Percentiles rank a stretch among this genome's conserved stretches.
Conservation (phyloP, 495 filamentous ascomycete genomes). For the Penicillium dipodomyicola region DNA sequence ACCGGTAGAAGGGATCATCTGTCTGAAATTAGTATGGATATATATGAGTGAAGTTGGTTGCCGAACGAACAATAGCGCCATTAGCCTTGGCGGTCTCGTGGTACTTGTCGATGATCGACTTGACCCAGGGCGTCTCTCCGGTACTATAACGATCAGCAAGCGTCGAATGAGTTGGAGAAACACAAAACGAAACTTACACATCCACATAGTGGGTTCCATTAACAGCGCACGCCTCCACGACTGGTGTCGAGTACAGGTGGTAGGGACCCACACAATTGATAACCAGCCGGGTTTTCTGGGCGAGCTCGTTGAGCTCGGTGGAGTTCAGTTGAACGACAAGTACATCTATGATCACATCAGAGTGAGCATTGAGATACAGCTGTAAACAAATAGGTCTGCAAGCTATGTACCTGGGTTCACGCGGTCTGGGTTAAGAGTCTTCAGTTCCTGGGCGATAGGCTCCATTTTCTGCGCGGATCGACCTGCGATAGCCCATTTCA, state of each 20-base stretch:
- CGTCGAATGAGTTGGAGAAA: not conserved
- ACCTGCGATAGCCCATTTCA: constrained; percentile 90
- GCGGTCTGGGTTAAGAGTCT: constrained; percentile 66
- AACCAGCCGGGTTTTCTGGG: constrained; percentile 70
- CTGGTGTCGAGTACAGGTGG: constrained; percentile 69
- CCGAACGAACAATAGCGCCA: constrained; percentile 63
- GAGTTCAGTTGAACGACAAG: constrained; percentile 64
- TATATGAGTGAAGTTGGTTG: not conserved
- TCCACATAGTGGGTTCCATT: constrained; percentile 92
- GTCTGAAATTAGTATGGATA: constrained; percentile 22
- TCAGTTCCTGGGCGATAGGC: constrained; percentile 61
- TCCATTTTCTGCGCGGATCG: constrained; percentile 73
- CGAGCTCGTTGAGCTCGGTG: constrained; percentile 61
- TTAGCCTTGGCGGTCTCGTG: constrained; percentile 68
- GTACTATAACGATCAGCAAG: constrained; percentile 48
- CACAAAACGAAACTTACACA: constrained; percentile 37
- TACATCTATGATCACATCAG: constrained; percentile 16
- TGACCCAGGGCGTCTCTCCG: constrained; percentile 80
- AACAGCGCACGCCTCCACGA: constrained; percentile 83
- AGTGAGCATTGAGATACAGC: not conserved
- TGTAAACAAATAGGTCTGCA: not conserved
- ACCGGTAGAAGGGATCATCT: constrained; percentile 83
- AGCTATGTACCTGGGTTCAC: constrained; percentile 56
- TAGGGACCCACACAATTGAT: constrained; percentile 89
- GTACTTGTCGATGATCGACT: constrained; percentile 77